Evolutionary conservation across 371 early-diverging fungal genomes (phyloP).

Genomic region (Mucor racemosus): DNA sequence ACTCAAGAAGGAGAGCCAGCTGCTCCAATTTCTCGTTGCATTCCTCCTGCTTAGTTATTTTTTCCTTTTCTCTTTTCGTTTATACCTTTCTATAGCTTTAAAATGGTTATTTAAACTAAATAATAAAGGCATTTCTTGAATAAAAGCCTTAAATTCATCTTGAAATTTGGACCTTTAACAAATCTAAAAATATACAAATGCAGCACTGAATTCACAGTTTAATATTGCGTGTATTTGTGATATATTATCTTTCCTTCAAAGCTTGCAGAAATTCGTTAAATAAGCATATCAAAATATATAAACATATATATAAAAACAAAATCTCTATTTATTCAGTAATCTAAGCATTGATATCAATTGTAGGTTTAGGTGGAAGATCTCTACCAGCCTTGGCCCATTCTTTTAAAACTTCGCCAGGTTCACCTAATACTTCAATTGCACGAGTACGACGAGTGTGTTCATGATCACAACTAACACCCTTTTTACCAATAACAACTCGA

Average conservation of each 20-base stretch:
- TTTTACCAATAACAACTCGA: conserved; percentile 46
- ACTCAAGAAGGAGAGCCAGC: conserved; percentile 31
- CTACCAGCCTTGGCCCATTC: conserved; percentile 50
- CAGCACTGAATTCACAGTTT: too few species aligned
- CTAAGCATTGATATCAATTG: background rate
- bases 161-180: too few species aligned
- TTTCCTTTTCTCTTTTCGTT: background rate
- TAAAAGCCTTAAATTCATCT: too few species aligned
- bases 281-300: background rate
- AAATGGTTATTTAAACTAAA: too few species aligned
- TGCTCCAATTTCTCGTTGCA: conserved; percentile 41
- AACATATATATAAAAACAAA: background rate
- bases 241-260: background rate
- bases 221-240: too few species aligned
- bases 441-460: conserved; percentile 42
- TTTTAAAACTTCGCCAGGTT: conserved; percentile 51
- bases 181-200: too few species aligned
- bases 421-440: conserved; percentile 48
- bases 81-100: background rate
- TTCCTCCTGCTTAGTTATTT: background rate
- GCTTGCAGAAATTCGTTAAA: too few species aligned
- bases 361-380: conserved; percentile 36
- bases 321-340: background rate
- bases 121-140: too few species aligned
- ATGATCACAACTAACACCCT: conserved; percentile 47